Percentiles rank a stretch among this genome's conserved stretches.
Conservation (phyloP, 2,329 filamentous ascomycete species). For the Plectosphaerella cucumerina region DNA sequence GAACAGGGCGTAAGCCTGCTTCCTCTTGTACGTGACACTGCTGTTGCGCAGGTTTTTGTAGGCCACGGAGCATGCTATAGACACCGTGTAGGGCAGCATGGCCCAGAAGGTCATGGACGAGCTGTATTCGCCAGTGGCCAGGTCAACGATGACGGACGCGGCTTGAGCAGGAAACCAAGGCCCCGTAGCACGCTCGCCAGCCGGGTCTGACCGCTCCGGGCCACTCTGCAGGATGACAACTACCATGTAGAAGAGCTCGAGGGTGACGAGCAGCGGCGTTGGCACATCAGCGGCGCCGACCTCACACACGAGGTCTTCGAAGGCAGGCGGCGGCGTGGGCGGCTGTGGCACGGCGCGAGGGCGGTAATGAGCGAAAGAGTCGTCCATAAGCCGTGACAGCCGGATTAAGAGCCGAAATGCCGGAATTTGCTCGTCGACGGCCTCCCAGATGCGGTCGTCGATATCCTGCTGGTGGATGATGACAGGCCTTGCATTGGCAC, state of each 20-base stretch:
- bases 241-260: slow-evolving; percentile 17
- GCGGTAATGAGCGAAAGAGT: slow-evolving; percentile 16
- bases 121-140: slow-evolving; percentile 15
- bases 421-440: slow-evolving; percentile 13
- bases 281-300: not conserved
- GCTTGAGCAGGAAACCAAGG: slow-evolving; percentile 14
- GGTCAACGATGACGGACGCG: slow-evolving; percentile 13
- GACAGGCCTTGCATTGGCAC: slow-evolving; percentile 17
- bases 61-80: slow-evolving; percentile 16
- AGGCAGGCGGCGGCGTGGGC: slow-evolving; percentile 7
- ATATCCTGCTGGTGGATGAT: slow-evolving; percentile 17
- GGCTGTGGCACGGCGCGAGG: slow-evolving; percentile 9
- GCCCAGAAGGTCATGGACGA: slow-evolving; percentile 16
- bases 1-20: slow-evolving; percentile 12
- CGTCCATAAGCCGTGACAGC: slow-evolving; percentile 15
- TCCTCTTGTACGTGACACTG: slow-evolving; percentile 13
- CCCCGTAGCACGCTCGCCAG: slow-evolving; percentile 8
- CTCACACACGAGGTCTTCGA: slow-evolving; percentile 12
- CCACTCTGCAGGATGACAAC: slow-evolving; percentile 15
- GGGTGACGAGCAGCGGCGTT: slow-evolving; percentile 8
- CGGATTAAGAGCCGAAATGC: slow-evolving; percentile 17
- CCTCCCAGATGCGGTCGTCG: slow-evolving; percentile 14
- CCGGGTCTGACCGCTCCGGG: slow-evolving; percentile 6
- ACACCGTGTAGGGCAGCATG: slow-evolving; percentile 16
- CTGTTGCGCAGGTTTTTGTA: slow-evolving; percentile 17